Evolutionary conservation across 2,329 filamentous ascomycete species (phyloP).

Genomic region (Lecanosticta acicola): DNA sequence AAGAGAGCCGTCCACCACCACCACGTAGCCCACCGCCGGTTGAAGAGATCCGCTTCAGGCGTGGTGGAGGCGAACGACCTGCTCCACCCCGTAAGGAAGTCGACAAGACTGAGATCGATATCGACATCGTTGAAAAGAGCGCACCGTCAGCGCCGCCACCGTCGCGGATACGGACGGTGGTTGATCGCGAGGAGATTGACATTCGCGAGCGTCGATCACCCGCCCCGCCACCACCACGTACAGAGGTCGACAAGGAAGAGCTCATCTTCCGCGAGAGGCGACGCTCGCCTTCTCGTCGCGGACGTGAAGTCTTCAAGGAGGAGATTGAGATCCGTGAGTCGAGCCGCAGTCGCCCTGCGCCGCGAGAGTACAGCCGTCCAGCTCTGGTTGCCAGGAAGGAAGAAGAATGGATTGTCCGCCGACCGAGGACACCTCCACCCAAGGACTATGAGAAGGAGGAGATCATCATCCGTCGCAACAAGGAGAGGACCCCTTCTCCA

Average conservation of each 20-base stretch:
- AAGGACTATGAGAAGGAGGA: slow-evolving; percentile 34
- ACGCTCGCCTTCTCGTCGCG: slow-evolving; percentile 18
- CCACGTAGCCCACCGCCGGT: slow-evolving; percentile 28
- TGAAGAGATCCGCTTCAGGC: slow-evolving; percentile 47
- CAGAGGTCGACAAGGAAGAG: slow-evolving; percentile 29
- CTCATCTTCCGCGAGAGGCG: slow-evolving; percentile 35
- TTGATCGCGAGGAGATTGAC: slow-evolving; percentile 33
- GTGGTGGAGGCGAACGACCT: slow-evolving; percentile 31
- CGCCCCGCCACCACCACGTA: slow-evolving; percentile 22
- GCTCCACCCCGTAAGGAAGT: slow-evolving; percentile 17
- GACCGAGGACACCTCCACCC: slow-evolving; percentile 35
- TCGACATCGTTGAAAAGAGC: slow-evolving; percentile 18
- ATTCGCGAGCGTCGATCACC: slow-evolving; percentile 28
- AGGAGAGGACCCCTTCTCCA: slow-evolving; percentile 27
- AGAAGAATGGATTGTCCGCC: slow-evolving; percentile 35
- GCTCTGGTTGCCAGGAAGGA: slow-evolving; percentile 32
- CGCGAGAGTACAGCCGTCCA: slow-evolving; percentile 29
- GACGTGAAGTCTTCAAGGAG: slow-evolving; percentile 16
- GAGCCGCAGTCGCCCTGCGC: slow-evolving; percentile 25
- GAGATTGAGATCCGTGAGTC: slow-evolving; percentile 38
- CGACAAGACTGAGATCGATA: slow-evolving; percentile 30
- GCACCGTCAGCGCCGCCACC: slow-evolving; percentile 24
- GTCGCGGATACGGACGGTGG: slow-evolving; percentile 12
- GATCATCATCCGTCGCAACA: slow-evolving; percentile 43
- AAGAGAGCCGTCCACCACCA: slow-evolving; percentile 28